Percentiles rank a stretch among this genome's conserved stretches.
Conservation (phyloP, 164 flowering plant species). For the Vitis cinerea region DNA sequence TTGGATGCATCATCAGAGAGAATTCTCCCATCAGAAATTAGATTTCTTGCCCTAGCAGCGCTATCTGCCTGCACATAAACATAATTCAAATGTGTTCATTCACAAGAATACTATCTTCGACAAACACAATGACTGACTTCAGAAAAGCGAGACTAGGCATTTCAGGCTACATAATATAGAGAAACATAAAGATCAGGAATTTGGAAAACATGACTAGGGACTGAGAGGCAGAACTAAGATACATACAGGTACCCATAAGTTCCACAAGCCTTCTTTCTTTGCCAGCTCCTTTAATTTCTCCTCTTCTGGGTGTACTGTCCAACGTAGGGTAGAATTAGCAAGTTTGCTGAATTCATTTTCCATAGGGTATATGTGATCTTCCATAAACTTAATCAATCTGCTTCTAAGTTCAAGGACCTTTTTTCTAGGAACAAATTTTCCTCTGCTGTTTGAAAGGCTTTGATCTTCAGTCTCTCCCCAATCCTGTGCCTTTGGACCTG, state of each 20-base stretch:
- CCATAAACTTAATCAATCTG: constrained; percentile 80
- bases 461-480: constrained; percentile 24
- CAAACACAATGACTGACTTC: too few species aligned
- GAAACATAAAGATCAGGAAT: neutral
- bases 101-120: neutral
- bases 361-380: constrained; percentile 80
- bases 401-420: constrained; percentile 56
- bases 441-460: constrained; percentile 30
- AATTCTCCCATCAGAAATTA: constrained; percentile 42
- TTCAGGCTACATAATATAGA: neutral
- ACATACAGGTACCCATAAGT: constrained; percentile 87
- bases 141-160: neutral
- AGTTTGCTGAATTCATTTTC: constrained; percentile 76
- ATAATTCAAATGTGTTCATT: neutral
- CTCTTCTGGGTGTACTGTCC: constrained; percentile 95
- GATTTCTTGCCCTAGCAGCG: constrained; percentile 76
- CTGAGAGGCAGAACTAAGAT: constrained; percentile 2
- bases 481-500: constrained; percentile 8
- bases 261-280: constrained; percentile 92
- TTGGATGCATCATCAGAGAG: constrained; percentile 21
- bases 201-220: neutral
- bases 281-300: constrained; percentile 86
- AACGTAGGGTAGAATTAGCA: constrained; percentile 69
- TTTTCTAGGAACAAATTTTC: constrained; percentile 62
- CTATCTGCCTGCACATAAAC: constrained; percentile 70